Conservation (phyloP, 805 yeast species). For the Wickerhamomyces canadensis region DNA sequence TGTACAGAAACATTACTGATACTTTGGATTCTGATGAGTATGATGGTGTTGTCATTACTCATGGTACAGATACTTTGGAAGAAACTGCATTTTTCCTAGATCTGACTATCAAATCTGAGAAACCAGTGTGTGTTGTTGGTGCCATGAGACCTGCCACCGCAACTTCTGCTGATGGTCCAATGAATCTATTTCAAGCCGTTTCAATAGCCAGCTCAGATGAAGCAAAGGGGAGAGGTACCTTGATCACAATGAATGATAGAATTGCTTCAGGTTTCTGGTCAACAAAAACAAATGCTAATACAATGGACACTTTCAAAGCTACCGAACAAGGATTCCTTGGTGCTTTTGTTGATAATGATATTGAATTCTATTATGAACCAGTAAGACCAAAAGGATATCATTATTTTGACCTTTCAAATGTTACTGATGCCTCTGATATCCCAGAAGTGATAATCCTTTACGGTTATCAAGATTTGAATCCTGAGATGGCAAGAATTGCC, state of each 20-base stretch:
- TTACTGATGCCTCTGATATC: conserved; percentile 17
- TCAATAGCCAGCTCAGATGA: conserved; percentile 48
- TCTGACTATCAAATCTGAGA: conserved; percentile 33
- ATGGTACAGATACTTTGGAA: conserved; percentile 67
- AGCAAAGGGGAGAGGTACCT: conserved; percentile 53
- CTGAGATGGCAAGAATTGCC: conserved; percentile 39
- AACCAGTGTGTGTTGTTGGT: conserved; percentile 38
- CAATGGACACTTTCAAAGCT: conserved; percentile 61
- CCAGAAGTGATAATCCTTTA: conserved; percentile 50
- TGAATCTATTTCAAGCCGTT: conserved; percentile 66
- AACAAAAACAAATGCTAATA: conserved; percentile 63
- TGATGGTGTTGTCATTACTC: conserved; percentile 61
- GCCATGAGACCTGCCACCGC: conserved; percentile 72
- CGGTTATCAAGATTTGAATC: conserved; percentile 53
- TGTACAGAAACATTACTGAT: conserved; percentile 41
- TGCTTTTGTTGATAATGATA: conserved; percentile 57
- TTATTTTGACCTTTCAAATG: conserved; percentile 32
- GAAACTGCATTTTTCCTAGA: conserved; percentile 64
- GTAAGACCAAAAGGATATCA: conserved; percentile 43
- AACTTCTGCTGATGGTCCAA: conserved; percentile 66
- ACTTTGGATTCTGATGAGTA: conserved; percentile 34
- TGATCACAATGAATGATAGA: conserved; percentile 61
- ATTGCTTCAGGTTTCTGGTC: conserved; percentile 63
- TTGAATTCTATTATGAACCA: conserved; percentile 59
- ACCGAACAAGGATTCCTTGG: conserved; percentile 66